Conservation (phyloP, 1,284 basidiomycete species). For the Fomitopsis pinicola region DNA sequence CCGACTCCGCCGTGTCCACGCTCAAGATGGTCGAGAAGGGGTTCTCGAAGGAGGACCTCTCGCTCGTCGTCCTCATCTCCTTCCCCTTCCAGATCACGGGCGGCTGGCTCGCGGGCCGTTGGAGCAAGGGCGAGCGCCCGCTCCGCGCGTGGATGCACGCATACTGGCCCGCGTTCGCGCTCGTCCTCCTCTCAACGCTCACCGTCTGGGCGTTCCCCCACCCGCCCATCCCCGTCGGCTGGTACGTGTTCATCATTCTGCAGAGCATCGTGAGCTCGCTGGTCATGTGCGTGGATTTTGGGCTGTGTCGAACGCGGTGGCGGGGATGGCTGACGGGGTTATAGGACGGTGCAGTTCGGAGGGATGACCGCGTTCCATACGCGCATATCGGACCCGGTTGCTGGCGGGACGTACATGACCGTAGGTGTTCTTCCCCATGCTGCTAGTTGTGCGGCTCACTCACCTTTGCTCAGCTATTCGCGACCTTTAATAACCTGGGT, state of each 20-base stretch:
- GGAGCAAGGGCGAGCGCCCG: background rate
- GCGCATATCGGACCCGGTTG: background rate
- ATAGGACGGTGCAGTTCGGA: background rate
- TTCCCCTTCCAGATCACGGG: slow-evolving; percentile 3
- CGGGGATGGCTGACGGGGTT: background rate
- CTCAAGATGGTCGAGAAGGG: slow-evolving; percentile 3
- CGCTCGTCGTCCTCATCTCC: background rate
- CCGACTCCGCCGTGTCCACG: slow-evolving; percentile 2
- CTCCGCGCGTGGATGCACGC: slow-evolving; percentile 1
- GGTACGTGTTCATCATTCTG: background rate
- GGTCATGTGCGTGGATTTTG: background rate
- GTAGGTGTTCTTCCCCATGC: background rate
- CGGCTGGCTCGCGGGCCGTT: background rate
- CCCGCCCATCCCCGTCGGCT: background rate
- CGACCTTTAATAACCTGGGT: background rate
- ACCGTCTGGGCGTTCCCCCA: background rate
- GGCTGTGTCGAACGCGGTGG: background rate
- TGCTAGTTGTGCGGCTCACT: background rate
- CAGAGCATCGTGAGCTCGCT: background rate
- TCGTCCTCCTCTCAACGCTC: background rate
- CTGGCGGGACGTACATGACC: background rate
- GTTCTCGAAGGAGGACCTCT: slow-evolving; percentile 1
- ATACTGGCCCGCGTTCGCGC: slow-evolving; percentile 1
- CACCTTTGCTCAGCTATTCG: background rate
- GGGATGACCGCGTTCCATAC: slow-evolving; percentile 1